A percentile compares a stretch with the other conserved stretches of the same genome.
phyloP scores from a whole-genome alignment of 345 rosid species.

The Turnera subulata region DNA sequence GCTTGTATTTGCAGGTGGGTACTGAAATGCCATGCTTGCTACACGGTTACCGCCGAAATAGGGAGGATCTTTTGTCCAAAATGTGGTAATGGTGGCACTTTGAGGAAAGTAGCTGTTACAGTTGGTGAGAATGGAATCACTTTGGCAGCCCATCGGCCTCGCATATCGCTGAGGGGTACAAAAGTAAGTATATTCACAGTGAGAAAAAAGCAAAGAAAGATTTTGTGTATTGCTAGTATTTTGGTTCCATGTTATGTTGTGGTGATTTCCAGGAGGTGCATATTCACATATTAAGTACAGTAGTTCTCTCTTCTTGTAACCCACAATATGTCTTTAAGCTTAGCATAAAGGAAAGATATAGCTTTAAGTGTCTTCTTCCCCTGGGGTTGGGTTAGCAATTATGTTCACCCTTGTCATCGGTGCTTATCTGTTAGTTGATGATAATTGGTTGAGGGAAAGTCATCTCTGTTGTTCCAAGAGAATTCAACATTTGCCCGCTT shows the following conservation, averaged over 20 bases:
- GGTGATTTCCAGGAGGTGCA: too few relatives aligned
- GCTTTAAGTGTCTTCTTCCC: too few relatives aligned
- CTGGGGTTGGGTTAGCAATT: too few relatives aligned
- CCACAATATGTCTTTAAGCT: too few relatives aligned
- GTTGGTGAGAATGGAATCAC: slow-evolving; percentile 74
- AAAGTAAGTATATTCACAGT: slow-evolving; percentile 40
- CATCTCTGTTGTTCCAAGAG: too few relatives aligned
- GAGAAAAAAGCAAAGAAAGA: not conserved
- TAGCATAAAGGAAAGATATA: too few relatives aligned
- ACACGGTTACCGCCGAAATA: slow-evolving; percentile 72
- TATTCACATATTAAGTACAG: too few relatives aligned
- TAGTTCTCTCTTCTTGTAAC: too few relatives aligned
- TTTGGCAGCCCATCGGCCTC: slow-evolving; percentile 61
- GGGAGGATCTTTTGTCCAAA: slow-evolving; percentile 87
- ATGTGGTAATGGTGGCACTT: slow-evolving; percentile 95
- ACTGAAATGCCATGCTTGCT: slow-evolving; percentile 95
- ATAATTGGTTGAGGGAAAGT: too few relatives aligned
- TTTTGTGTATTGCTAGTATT: not conserved
- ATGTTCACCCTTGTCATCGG: too few relatives aligned
- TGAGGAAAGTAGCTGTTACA: slow-evolving; percentile 77
- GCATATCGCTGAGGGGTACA: slow-evolving; percentile 72
- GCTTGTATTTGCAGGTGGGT: slow-evolving; percentile 64
- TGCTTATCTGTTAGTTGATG: too few relatives aligned
- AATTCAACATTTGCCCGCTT: too few relatives aligned
- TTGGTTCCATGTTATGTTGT: not conserved